phyloP scores from a whole-genome alignment of 2,329 filamentous ascomycete species.

The Trichophyton schoenleinii region DNA sequence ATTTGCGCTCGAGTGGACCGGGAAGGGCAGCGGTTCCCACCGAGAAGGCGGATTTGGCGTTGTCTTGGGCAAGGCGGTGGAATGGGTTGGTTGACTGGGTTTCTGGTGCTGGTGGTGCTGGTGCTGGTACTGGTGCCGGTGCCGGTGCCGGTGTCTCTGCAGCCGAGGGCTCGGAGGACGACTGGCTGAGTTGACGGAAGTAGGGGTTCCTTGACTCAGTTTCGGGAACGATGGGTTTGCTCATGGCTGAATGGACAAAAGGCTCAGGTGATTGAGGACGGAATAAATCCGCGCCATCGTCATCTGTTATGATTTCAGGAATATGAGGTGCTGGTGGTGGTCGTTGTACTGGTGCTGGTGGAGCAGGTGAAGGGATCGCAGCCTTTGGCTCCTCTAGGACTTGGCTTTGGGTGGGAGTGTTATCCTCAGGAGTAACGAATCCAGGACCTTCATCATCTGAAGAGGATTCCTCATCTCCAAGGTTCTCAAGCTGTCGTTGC shows the following conservation, averaged over 20 bases:
- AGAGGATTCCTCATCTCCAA: conserved; percentile 56
- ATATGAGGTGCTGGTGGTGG: conserved; percentile 19
- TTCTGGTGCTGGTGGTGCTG: conserved; percentile 29
- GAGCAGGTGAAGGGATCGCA: conserved; percentile 17
- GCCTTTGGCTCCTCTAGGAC: conserved; percentile 32
- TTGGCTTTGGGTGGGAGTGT: conserved; percentile 47
- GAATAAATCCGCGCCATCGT: neutral
- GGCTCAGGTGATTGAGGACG: conserved; percentile 18
- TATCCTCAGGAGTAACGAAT: conserved; percentile 52
- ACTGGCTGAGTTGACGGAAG: conserved; percentile 72
- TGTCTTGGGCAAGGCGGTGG: conserved; percentile 58
- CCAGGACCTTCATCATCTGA: conserved; percentile 69
- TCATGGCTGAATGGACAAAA: conserved; percentile 32
- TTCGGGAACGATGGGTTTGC: conserved; percentile 40
- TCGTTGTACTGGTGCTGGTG: conserved; percentile 22
- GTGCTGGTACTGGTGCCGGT: conserved; percentile 21
- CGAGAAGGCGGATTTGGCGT: conserved; percentile 39
- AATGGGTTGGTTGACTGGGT: conserved; percentile 87
- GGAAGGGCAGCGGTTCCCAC: conserved; percentile 22
- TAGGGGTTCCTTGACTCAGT: conserved; percentile 88
- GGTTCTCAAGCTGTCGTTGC: conserved; percentile 70
- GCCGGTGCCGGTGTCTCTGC: conserved; percentile 36
- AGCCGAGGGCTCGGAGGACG: conserved; percentile 40
- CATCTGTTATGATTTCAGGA: conserved; percentile 3
- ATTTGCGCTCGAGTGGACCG: conserved; percentile 36